Evolutionary conservation across 1,284 basidiomycete species (phyloP).

Genomic region (Trametes polyzona): DNA sequence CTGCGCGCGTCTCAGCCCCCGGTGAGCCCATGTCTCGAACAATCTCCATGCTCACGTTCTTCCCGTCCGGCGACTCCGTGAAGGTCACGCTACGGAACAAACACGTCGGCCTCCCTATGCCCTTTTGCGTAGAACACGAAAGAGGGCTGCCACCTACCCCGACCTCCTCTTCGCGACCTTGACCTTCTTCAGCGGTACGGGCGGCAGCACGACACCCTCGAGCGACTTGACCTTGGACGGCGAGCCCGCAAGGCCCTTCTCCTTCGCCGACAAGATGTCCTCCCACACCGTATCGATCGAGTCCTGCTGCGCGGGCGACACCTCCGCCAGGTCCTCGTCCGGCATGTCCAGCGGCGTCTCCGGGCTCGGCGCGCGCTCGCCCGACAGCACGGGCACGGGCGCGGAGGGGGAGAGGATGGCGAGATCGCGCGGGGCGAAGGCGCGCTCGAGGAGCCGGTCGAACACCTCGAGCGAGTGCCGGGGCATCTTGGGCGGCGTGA

Average conservation of each 20-base stretch:
- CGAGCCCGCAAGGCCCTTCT: conserved; percentile 62
- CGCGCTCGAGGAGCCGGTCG: conserved; percentile 27
- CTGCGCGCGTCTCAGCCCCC: conserved; percentile 17
- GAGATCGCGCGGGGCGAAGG: conserved; percentile 24
- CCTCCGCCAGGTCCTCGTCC: conserved; percentile 17
- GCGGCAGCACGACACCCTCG: conserved; percentile 35
- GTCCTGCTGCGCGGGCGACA: conserved; percentile 23
- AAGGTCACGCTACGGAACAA: conserved; percentile 55
- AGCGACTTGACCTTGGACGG: conserved; percentile 70
- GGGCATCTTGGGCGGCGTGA: conserved; percentile 21
- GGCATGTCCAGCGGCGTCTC: conserved; percentile 30
- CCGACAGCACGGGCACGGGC: conserved; percentile 13
- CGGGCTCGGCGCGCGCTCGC: conserved; percentile 22
- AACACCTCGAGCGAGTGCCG: conserved; percentile 28
- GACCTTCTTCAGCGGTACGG: conserved; percentile 19
- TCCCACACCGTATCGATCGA: conserved; percentile 66
- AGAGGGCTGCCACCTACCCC: conserved; percentile 32
- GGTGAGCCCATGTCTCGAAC: not conserved
- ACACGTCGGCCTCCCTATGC: conserved; percentile 11
- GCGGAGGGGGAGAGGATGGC: conserved; percentile 9
- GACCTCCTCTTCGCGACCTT: conserved; percentile 23
- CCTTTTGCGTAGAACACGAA: too few species aligned
- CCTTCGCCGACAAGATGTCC: conserved; percentile 62
- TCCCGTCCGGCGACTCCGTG: conserved; percentile 67
- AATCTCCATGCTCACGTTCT: conserved; percentile 48